These are phyloP conservation scores for Apiospora koreana DNA, from an alignment of 2,329 filamentous ascomycete species.

Conservation along the genomic window DNA sequence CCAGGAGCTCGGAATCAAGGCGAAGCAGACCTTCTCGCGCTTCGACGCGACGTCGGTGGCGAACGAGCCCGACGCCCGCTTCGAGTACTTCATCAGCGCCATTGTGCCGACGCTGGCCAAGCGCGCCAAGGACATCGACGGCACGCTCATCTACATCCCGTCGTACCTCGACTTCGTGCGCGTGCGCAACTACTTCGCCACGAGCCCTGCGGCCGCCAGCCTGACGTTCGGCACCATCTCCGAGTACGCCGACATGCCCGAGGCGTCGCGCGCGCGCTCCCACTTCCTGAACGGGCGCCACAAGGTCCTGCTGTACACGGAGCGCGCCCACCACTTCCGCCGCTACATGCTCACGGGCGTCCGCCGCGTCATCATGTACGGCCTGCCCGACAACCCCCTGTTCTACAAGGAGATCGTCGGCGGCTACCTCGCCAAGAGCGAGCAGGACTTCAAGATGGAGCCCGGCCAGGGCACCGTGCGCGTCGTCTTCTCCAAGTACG, in stretches of 20 bases:
- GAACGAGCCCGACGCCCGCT: constrained; percentile 82
- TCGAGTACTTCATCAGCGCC: constrained; percentile 85
- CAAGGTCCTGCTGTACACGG: constrained; percentile 84
- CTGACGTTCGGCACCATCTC: constrained; percentile 79
- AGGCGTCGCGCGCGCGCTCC: constrained; percentile 80
- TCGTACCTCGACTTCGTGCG: constrained; percentile 95
- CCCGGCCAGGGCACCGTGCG: constrained; percentile 61
- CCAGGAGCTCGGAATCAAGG: constrained; percentile 68
- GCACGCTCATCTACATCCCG: constrained; percentile 86
- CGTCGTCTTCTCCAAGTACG: constrained; percentile 82
- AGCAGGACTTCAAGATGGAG: constrained; percentile 55
- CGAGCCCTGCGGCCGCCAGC: constrained; percentile 54
- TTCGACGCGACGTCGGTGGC: constrained; percentile 72
- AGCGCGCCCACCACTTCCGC: constrained; percentile 94
- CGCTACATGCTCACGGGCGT: constrained; percentile 83
- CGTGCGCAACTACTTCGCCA: constrained; percentile 88
- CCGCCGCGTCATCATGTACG: constrained; percentile 84
- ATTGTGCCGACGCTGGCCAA: constrained; percentile 76
- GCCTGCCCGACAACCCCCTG: constrained; percentile 81
- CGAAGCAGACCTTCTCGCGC: constrained; percentile 87
- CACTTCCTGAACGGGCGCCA: constrained; percentile 86
- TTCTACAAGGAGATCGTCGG: constrained; percentile 80
- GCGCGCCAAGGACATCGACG: constrained; percentile 62
- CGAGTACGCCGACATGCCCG: constrained; percentile 80
- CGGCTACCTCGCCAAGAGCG: constrained; percentile 63